Percentiles rank a stretch among this genome's conserved stretches.
Evolutionary conservation across 2,329 filamentous ascomycete genomes (phyloP).

Genomic region (Teratosphaeria viscida): DNA sequence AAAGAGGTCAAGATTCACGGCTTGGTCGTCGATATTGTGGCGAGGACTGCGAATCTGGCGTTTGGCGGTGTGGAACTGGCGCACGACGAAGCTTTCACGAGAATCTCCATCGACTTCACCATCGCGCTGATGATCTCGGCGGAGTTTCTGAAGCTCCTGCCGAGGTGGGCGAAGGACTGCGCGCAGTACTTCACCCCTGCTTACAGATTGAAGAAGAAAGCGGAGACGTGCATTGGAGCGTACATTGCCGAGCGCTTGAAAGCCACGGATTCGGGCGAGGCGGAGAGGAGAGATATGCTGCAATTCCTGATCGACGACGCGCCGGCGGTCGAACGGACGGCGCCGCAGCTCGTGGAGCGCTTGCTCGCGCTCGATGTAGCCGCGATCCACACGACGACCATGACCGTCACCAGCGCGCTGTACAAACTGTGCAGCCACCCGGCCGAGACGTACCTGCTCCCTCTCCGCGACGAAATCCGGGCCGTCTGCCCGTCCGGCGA

Average conservation of each 20-base stretch:
- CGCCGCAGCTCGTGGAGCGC: neutral
- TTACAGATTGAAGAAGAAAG: conserved; percentile 1
- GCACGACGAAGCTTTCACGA: neutral
- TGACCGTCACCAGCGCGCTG: neutral
- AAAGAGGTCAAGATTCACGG: conserved; percentile 2
- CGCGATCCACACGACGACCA: conserved; percentile 2
- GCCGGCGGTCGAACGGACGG: neutral
- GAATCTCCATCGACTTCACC: neutral
- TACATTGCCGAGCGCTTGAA: neutral
- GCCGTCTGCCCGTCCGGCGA: neutral
- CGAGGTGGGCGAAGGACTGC: neutral
- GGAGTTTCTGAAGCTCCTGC: neutral
- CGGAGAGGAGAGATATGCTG: conserved; percentile 9
- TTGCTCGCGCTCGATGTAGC: neutral
- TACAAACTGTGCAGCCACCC: neutral
- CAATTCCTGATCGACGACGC: conserved; percentile 2
- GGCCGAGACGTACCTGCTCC: neutral
- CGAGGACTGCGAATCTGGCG: neutral
- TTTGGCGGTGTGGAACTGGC: neutral
- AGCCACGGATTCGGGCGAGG: neutral
- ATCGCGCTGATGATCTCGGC: conserved; percentile 2
- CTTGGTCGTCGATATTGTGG: neutral
- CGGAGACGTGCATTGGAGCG: neutral
- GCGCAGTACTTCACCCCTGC: neutral
- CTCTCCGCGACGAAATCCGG: neutral